phyloP scores from a whole-genome alignment of 768 basidiomycete genomes.

The Dacryopinax spathularia region DNA sequence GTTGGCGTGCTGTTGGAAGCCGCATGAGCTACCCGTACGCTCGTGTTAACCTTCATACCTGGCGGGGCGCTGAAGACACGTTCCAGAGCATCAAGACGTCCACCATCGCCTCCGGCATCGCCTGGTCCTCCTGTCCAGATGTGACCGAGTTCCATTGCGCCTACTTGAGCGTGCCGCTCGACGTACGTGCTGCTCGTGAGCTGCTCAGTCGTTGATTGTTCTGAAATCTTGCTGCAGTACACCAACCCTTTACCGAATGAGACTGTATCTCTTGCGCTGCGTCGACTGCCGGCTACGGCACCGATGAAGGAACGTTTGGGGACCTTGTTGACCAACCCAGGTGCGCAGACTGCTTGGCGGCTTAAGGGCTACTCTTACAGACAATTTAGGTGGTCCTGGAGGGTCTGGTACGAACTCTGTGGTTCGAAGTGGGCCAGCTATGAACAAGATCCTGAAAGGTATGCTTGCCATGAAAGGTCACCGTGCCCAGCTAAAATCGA shows the following conservation, averaged over 20 bases:
- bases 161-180: conserved; percentile 12
- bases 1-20: background rate
- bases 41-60: background rate
- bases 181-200: background rate
- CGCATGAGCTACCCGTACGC: background rate
- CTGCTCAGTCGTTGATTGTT: background rate
- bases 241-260: conserved; percentile 8
- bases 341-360: background rate
- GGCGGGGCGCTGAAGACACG: background rate
- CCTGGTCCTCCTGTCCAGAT: conserved; percentile 13
- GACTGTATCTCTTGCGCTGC: conserved; percentile 11
- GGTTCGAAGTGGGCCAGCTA: background rate
- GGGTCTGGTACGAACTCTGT: conserved; percentile 11
- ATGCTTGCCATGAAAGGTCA: background rate
- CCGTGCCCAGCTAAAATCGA: background rate
- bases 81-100: background rate
- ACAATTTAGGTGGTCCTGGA: conserved; percentile 14
- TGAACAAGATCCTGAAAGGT: conserved; percentile 7
- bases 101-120: background rate
- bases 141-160: conserved; percentile 3
- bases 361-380: background rate
- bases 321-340: conserved; percentile 4
- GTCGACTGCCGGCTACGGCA: conserved; percentile 11
- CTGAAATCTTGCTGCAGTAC: conserved; percentile 7
- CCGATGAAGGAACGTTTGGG: conserved; percentile 10